phyloP scores from a whole-genome alignment of 179 eudicot species.

The Beta corolliflora region DNA sequence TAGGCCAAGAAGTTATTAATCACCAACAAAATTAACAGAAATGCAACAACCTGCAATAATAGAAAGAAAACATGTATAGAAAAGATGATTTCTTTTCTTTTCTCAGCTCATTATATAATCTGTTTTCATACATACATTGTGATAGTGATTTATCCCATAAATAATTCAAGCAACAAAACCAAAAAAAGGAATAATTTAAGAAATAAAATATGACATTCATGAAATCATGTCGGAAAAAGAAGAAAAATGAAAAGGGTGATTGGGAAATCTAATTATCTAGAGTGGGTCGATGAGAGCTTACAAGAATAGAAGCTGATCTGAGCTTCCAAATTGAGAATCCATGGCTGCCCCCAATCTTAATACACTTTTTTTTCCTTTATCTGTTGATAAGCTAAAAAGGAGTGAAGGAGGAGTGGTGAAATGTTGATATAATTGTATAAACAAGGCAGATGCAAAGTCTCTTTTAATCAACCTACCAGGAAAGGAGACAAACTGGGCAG shows the following conservation, averaged over 20 bases:
- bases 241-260: slow-evolving; percentile 28
- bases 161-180: neutral
- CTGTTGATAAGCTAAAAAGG: slow-evolving; percentile 1
- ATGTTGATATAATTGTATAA: no score
- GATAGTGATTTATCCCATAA: neutral
- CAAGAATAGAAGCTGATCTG: slow-evolving; percentile 33
- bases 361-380: neutral
- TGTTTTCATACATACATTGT: neutral
- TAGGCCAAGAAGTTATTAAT: neutral
- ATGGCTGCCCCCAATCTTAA: slow-evolving; percentile 16
- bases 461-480: slow-evolving; percentile 32
- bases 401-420: neutral
- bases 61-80: neutral
- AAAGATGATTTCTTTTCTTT: slow-evolving; percentile 3
- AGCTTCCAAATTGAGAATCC: slow-evolving; percentile 30
- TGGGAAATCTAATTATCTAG: slow-evolving; percentile 14
- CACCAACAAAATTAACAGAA: neutral
- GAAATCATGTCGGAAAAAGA: neutral
- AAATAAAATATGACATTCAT: neutral
- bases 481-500: slow-evolving; percentile 3
- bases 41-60: slow-evolving; percentile 16
- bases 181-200: neutral
- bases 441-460: slow-evolving; percentile 15
- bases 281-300: slow-evolving; percentile 38
- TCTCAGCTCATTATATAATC: neutral